A percentile compares a stretch with the other conserved stretches of the same genome.
phyloP scores from a whole-genome alignment of 2,329 filamentous ascomycete species.

The Trichophyton simii region DNA sequence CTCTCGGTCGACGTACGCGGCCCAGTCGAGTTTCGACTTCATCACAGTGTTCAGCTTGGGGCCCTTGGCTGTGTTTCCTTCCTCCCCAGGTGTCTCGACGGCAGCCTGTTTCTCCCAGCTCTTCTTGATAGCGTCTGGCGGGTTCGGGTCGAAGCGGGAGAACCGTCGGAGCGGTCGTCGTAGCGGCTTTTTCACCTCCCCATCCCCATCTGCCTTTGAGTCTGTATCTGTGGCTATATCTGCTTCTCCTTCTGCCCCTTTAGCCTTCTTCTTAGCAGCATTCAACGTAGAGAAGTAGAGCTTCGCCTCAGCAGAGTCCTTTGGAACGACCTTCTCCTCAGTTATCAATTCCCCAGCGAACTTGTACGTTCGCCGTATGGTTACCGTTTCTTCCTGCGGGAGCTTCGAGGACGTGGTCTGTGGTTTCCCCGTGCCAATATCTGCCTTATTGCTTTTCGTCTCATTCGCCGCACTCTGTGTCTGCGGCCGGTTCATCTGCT shows the following conservation, averaged over 20 bases:
- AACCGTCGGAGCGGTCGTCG: constrained; percentile 31
- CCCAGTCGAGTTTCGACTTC: constrained; percentile 55
- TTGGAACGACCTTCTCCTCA: constrained; percentile 42
- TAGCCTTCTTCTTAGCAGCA: constrained; percentile 25
- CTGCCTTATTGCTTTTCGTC: background rate
- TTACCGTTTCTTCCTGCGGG: constrained; percentile 36
- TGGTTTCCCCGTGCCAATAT: background rate
- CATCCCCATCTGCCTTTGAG: constrained; percentile 4
- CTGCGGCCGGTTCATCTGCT: constrained; percentile 35
- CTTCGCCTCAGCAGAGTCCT: constrained; percentile 43
- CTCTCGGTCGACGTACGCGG: constrained; percentile 48
- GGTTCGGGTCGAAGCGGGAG: constrained; percentile 37
- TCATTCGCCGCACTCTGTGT: constrained; percentile 14
- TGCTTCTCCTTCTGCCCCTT: constrained; percentile 16
- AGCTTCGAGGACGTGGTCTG: background rate
- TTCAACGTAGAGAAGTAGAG: constrained; percentile 34
- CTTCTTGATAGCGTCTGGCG: constrained; percentile 31
- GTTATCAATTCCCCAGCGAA: constrained; percentile 45
- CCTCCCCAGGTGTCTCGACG: constrained; percentile 5
- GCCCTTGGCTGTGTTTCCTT: constrained; percentile 20
- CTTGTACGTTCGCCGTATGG: constrained; percentile 45
- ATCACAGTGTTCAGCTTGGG: constrained; percentile 55
- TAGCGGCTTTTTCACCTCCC: constrained; percentile 16
- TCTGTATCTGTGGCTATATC: constrained; percentile 6
- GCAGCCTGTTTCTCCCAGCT: constrained; percentile 30